phyloP scores from a whole-genome alignment of 208 protist genomes.

The Trypanosoma mega region DNA sequence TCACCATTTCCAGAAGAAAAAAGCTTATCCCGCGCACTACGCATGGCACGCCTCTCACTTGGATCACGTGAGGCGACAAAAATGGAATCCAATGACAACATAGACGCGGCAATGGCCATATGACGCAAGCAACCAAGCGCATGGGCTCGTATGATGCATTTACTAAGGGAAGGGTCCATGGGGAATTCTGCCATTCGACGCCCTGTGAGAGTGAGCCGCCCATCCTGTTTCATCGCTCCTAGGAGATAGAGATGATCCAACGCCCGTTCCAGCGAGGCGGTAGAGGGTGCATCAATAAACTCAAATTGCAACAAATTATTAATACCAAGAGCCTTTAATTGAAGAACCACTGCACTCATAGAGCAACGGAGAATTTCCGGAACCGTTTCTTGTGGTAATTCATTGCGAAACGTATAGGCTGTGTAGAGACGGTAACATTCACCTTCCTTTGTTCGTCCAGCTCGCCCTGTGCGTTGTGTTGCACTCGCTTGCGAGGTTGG shows the following conservation, averaged over 20 bases:
- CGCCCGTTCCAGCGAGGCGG: constrained; percentile 96
- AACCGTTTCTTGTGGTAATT: constrained; percentile 91
- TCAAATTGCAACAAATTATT: constrained; percentile 97
- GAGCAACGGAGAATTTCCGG: constrained; percentile 98
- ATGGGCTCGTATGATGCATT: constrained; percentile 84
- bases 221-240: constrained; percentile 98
- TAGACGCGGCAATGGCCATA: constrained; percentile 87
- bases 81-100: constrained; percentile 93
- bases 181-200: constrained; percentile 99
- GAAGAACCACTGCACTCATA: constrained; percentile 95
- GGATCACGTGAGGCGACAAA: constrained; percentile 96
- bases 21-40: constrained; percentile 70
- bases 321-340: constrained; percentile 97
- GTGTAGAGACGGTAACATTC: constrained; percentile 98
- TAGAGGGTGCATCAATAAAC: constrained; percentile 97
- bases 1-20: constrained; percentile 86
- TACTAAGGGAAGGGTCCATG: constrained; percentile 97
- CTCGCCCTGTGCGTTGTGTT: constrained; percentile 94
- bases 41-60: constrained; percentile 55
- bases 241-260: constrained; percentile 98
- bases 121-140: constrained; percentile 79
- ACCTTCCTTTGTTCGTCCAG: constrained; percentile 93
- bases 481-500: constrained; percentile 97
- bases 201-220: constrained; percentile 95
- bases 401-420: constrained; percentile 93